A percentile compares a stretch with the other conserved stretches of the same genome.
Evolutionary conservation across 1,139 yeast species (phyloP).

Genomic region (Diutina neorugosa): DNA sequence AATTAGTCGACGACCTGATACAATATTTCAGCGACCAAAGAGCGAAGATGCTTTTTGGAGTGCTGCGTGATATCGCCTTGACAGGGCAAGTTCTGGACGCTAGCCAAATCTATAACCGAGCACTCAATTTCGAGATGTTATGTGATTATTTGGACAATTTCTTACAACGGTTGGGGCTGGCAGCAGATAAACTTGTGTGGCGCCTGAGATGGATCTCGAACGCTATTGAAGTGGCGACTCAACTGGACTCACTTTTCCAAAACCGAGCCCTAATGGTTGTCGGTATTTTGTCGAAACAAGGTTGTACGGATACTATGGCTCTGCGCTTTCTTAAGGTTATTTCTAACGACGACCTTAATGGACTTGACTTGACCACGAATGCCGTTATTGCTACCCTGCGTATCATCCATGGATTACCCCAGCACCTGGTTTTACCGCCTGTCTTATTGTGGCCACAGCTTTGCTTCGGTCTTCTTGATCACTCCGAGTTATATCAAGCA

Average conservation of each 20-base stretch:
- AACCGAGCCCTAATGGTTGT: conserved; percentile 61
- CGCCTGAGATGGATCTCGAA: conserved; percentile 59
- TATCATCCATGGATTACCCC: conserved; percentile 50
- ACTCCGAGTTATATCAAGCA: conserved; percentile 38
- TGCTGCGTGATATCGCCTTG: conserved; percentile 46
- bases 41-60: conserved; percentile 65
- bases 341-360: conserved; percentile 12
- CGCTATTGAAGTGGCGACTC: conserved; percentile 55
- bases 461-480: conserved; percentile 24
- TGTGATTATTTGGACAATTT: conserved; percentile 51
- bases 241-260: conserved; percentile 49
- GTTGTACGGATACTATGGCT: conserved; percentile 51
- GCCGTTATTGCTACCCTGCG: conserved; percentile 40
- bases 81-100: conserved; percentile 14
- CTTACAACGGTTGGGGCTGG: conserved; percentile 35
- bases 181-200: conserved; percentile 48
- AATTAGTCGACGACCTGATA: conserved; percentile 39
- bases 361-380: conserved; percentile 14
- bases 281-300: conserved; percentile 57
- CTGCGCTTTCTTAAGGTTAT: conserved; percentile 28
- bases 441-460: conserved; percentile 55
- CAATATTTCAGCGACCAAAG: conserved; percentile 57
- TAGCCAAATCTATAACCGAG: conserved; percentile 34
- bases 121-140: conserved; percentile 48
- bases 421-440: conserved; percentile 40